A percentile compares a stretch with the other conserved stretches of the same genome.
Conservation (phyloP, 352 stramenopile species). For the Stramenopiles sp. region DNA sequence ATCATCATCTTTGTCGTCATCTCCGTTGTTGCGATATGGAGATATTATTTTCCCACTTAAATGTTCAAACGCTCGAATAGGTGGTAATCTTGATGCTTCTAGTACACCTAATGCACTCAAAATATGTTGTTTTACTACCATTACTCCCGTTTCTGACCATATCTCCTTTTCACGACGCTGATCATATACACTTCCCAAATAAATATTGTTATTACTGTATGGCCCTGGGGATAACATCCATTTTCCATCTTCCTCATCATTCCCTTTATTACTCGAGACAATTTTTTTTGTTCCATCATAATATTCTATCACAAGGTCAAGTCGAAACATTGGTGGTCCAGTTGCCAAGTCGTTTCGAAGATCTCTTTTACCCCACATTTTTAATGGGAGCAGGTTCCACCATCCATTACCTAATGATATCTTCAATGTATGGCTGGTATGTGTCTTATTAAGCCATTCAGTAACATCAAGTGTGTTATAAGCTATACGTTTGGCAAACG, state of each 20-base stretch:
- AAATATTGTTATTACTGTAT: neutral
- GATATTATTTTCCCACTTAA: neutral
- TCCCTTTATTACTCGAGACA: neutral
- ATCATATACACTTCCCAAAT: neutral
- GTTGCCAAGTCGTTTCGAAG: neutral
- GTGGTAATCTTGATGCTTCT: neutral
- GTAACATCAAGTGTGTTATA: neutral
- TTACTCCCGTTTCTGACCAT: neutral
- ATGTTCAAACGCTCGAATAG: neutral
- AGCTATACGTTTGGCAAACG: neutral
- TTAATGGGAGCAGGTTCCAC: neutral
- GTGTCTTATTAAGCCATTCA: neutral
- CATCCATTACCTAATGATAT: neutral
- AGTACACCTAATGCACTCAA: neutral
- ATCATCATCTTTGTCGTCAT: neutral
- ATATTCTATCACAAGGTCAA: neutral
- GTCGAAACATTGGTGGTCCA: neutral
- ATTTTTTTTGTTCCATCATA: neutral
- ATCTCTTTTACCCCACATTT: neutral
- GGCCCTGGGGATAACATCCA: neutral
- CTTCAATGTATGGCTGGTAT: neutral
- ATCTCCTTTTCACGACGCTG: neutral
- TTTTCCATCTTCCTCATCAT: neutral
- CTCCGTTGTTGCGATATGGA: too few relatives aligned
- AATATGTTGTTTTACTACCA: neutral